These are phyloP conservation scores for Xerocomellus amylosporus DNA, from an alignment of 768 basidiomycete genomes.

Conservation along the genomic window DNA sequence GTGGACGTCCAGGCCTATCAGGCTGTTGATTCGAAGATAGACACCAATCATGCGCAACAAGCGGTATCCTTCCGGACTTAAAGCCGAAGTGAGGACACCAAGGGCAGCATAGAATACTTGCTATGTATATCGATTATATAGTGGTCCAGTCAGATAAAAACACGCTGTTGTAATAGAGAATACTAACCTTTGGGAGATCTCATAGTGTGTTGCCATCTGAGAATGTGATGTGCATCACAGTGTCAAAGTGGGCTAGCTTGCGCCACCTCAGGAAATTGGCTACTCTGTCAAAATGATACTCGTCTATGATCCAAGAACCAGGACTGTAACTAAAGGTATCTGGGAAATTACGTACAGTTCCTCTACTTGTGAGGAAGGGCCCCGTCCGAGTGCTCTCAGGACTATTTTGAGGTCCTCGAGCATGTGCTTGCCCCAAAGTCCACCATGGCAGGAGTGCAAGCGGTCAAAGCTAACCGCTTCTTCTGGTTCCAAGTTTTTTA, in stretches of 20 bases:
- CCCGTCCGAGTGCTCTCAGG: not conserved
- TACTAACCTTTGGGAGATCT: slow-evolving; percentile 1
- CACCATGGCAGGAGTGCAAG: not conserved
- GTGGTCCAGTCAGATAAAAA: not conserved
- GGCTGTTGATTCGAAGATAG: slow-evolving; percentile 33
- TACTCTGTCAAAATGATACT: not conserved
- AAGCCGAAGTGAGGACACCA: not conserved
- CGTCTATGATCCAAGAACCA: not conserved
- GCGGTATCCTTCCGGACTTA: slow-evolving; percentile 17
- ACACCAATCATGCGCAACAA: slow-evolving; percentile 30
- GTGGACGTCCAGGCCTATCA: slow-evolving; percentile 31
- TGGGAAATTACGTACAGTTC: not conserved
- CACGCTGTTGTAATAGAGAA: not conserved
- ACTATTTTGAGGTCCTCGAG: not conserved
- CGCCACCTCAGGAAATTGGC: not conserved
- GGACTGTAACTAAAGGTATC: not conserved
- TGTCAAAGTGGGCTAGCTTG: not conserved
- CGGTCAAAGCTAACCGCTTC: not conserved
- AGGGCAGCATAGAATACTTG: not conserved
- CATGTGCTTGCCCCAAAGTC: not conserved
- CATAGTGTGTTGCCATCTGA: not conserved
- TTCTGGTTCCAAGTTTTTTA: not conserved
- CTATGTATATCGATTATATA: not conserved
- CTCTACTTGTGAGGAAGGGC: not conserved
- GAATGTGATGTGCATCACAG: not conserved